Conservation (phyloP, 176 grass and related monocot genomes). For the Echinochloa phyllopogon region DNA sequence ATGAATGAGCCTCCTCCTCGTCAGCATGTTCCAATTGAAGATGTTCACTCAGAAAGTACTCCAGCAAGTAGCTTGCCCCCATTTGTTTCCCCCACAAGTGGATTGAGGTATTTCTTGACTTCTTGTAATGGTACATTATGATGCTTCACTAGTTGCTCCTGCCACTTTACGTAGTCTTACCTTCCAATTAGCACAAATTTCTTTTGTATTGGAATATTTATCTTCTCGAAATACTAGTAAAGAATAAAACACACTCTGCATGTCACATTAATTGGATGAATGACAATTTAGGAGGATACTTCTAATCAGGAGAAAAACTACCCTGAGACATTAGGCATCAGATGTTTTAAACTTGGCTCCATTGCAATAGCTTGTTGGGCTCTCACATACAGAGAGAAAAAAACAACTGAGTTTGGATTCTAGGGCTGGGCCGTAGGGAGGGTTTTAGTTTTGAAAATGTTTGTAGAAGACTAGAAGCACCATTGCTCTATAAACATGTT, state of each 20-base stretch:
- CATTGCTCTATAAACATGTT: background rate
- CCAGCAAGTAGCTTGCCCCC: constrained; percentile 45
- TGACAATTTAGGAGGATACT: background rate
- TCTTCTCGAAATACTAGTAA: constrained; percentile 14
- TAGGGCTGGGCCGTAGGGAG: background rate
- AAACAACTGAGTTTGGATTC: constrained; percentile 1
- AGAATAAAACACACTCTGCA: constrained; percentile 27
- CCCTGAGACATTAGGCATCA: constrained; percentile 9
- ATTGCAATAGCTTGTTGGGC: constrained; percentile 11
- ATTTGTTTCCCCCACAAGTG: constrained; percentile 47
- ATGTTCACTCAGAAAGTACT: constrained; percentile 47
- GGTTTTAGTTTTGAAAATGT: background rate
- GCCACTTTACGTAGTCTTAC: constrained; percentile 6
- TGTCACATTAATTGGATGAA: constrained; percentile 11
- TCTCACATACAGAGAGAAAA: background rate
- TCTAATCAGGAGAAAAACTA: constrained; percentile 25
- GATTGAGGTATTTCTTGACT: constrained; percentile 60
- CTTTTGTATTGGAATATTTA: background rate
- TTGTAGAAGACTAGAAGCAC: background rate
- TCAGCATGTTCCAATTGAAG: constrained; percentile 46
- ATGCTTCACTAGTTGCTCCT: constrained; percentile 27
- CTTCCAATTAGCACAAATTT: background rate
- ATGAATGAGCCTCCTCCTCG: constrained; percentile 59
- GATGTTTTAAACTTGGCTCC: constrained; percentile 26
- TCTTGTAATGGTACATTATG: constrained; percentile 32